phyloP scores from a whole-genome alignment of 257 asterid species.

The Solanum sparsipilum region DNA sequence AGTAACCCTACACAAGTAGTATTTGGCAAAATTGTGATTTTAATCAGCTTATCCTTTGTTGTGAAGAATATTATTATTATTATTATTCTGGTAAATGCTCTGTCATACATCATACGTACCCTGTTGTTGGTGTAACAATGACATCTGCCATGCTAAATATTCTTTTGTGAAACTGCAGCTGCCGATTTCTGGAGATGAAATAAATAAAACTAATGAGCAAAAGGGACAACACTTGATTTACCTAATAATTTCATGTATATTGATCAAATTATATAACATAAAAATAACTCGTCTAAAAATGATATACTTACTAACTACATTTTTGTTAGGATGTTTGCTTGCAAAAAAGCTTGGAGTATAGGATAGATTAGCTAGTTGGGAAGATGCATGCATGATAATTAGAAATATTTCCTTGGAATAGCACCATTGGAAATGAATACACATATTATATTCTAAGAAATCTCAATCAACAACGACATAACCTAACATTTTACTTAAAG shows the following conservation, averaged over 20 bases:
- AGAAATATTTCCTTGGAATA: background rate
- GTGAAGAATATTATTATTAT: too few species aligned
- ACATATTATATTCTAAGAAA: too few species aligned
- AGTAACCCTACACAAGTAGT: constrained; percentile 43
- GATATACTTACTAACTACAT: background rate
- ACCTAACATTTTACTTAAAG: too few species aligned
- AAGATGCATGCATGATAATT: background rate
- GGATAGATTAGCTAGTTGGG: background rate
- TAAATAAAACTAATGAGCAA: background rate
- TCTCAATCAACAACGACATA: too few species aligned
- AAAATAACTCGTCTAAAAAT: background rate
- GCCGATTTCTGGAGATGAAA: constrained; percentile 43
- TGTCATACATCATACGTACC: constrained; percentile 1
- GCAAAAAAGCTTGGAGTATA: background rate
- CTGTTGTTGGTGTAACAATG: constrained; percentile 88
- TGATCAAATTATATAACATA: background rate
- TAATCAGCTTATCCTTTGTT: too few species aligned
- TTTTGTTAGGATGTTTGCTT: background rate
- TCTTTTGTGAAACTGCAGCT: constrained; percentile 48
- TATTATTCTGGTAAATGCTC: too few species aligned
- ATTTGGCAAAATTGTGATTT: background rate
- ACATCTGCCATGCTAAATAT: constrained; percentile 68
- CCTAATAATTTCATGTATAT: background rate
- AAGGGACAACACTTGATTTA: background rate
- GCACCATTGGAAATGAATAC: too few species aligned